These are phyloP conservation scores for Vitis labrusca DNA, from an alignment of 164 flowering plant genomes.

Conservation along the genomic window DNA sequence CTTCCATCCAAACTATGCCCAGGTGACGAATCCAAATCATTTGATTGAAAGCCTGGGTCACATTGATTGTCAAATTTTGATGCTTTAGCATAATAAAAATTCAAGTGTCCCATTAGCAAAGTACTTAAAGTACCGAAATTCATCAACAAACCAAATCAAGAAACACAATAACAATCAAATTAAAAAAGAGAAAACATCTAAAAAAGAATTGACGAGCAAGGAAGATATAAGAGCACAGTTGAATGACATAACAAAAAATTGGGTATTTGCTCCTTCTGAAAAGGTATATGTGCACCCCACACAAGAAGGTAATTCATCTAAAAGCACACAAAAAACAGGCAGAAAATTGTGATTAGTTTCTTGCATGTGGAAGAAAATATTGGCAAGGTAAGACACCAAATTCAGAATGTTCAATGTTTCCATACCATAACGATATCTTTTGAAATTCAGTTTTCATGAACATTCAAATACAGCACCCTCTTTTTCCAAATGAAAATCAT, in stretches of 20 bases:
- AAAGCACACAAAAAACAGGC: too few species aligned
- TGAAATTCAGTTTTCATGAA: too few species aligned
- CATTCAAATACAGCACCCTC: too few species aligned
- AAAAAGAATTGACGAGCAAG: not conserved
- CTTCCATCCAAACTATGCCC: constrained; percentile 55
- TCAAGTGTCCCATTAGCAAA: not conserved
- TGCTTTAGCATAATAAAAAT: not conserved
- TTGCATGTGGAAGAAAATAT: too few species aligned
- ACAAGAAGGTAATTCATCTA: too few species aligned
- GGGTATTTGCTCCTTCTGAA: too few species aligned
- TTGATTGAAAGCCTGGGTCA: constrained; percentile 37
- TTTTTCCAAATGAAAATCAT: too few species aligned
- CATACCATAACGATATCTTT: too few species aligned
- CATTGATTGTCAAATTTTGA: not conserved
- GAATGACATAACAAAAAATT: not conserved
- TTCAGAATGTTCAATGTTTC: too few species aligned
- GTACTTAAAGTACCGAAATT: not conserved
- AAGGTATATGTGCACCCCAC: too few species aligned
- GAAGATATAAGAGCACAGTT: not conserved
- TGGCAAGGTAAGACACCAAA: too few species aligned
- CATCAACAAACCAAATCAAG: not conserved
- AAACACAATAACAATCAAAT: not conserved
- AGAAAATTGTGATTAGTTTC: too few species aligned
- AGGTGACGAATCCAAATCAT: constrained; percentile 37
- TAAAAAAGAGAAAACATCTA: not conserved